Evolutionary conservation across 805 yeast genomes (phyloP), one percentile per base, ranked within the genome.

Genomic region (Wickerhamiella sorbophila): DNA sequence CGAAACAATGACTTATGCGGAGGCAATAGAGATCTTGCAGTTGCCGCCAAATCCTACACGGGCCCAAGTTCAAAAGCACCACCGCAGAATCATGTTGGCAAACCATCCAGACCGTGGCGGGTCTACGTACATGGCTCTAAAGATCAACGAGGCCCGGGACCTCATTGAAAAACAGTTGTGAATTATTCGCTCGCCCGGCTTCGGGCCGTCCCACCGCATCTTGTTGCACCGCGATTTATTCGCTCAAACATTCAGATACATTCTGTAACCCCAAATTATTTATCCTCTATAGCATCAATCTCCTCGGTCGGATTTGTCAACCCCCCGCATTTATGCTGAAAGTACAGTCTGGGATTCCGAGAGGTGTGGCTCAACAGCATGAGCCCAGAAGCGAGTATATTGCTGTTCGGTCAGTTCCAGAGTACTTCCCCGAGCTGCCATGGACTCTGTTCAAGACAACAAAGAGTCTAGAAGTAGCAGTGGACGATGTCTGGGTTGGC

Each of bases 71-170:
- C 79, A 80, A 56, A 85, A 79, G 47, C 77, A 76, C 45, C 95
- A 87, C 58, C 74, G 95, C 63, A 69, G 68, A 52, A 78, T 86
- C 54, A 82, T 87, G 91, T 62, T 84, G 62, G 72, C 80, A 39
- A 87, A 87, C 59, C 96, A 87, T 57, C 96, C 96, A 9, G 96
- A 87, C 65, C 81, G 77, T 57, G 95, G 95, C 27, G 96, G 96
- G 2, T 79, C 93, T 9, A 82, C 93, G 21, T 85, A 72, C 54
- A 59, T 87, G 60, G 95, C 96, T 37, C 77, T 87, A 44, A 87
- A 87, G 66, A 79, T 87, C 47, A 87, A 87, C 59, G 95, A 87
- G 63, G 95, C 96, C 31, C 22, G 24, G 10, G 31, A 36, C 14
- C 16, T 36, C 20, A 24, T 36, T n/a, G 24, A 36, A 15, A 36